Percentiles rank a stretch among this genome's conserved stretches.
Evolutionary conservation across 2,329 filamentous ascomycete species (phyloP).

Genomic region (Ophiognomonia clavigignenti-juglandacearum): DNA sequence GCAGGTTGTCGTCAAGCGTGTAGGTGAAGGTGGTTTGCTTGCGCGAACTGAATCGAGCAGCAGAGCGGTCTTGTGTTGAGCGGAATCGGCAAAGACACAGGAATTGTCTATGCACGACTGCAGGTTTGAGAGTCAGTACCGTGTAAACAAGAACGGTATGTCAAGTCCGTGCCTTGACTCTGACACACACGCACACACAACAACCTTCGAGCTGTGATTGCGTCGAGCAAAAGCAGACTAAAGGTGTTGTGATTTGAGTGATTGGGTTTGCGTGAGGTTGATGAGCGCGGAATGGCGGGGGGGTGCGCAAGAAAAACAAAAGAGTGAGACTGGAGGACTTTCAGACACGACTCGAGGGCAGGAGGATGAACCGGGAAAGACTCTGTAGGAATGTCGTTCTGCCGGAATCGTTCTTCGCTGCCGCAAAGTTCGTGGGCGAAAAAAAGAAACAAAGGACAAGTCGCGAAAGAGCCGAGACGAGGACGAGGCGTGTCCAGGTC

Average conservation of each 20-base stretch:
- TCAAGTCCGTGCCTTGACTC: conserved; percentile 10
- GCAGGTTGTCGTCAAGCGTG: background rate
- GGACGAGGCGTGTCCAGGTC: conserved; percentile 9
- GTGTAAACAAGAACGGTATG: background rate
- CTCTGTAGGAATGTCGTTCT: conserved; percentile 2
- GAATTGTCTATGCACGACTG: conserved; percentile 13
- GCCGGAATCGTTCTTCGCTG: conserved; percentile 14
- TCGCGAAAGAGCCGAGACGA: conserved; percentile 10
- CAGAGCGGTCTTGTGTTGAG: background rate
- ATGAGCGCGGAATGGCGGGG: background rate
- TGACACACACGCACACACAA: conserved; percentile 11
- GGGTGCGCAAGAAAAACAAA: background rate
- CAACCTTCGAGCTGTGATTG: conserved; percentile 4
- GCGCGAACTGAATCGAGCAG: background rate
- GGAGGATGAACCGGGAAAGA: conserved; percentile 7
- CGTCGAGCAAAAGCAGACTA: conserved; percentile 7
- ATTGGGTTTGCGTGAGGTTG: background rate
- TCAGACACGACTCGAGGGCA: conserved; percentile 16
- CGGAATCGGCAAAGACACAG: background rate
- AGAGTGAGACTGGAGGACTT: background rate
- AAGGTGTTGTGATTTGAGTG: background rate
- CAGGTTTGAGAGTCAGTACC: conserved; percentile 7
- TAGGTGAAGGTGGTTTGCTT: background rate
- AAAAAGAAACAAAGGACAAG: conserved; percentile 5
- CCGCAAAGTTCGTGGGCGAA: conserved; percentile 5